Evolutionary conservation across 371 early-diverging fungal species (phyloP).

Genomic region (Blastocladiella emersonii): DNA sequence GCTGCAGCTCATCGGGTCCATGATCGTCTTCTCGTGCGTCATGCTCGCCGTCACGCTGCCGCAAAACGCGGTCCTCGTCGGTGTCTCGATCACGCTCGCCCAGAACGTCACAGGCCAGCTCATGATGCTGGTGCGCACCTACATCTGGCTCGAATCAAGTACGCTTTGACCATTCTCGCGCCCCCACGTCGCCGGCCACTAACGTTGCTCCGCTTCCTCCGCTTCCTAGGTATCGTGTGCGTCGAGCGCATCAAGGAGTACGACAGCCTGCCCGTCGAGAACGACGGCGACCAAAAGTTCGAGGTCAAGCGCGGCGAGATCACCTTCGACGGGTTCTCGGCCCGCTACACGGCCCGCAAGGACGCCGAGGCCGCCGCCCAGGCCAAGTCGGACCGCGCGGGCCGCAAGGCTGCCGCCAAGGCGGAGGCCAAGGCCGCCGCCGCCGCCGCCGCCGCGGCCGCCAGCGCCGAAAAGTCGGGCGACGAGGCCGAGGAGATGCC

Average conservation of each 20-base stretch:
- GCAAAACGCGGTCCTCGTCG: slow-evolving; percentile 13
- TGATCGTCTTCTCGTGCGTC: neutral
- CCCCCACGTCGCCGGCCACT: too few relatives aligned
- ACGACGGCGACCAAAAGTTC: slow-evolving; percentile 35
- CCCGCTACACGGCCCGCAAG: slow-evolving; percentile 47
- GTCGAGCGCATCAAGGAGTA: neutral
- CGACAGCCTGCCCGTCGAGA: slow-evolving; percentile 62
- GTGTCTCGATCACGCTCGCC: slow-evolving; percentile 73
- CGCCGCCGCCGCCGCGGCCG: slow-evolving; percentile 24
- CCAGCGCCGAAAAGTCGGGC: slow-evolving; percentile 33
- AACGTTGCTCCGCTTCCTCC: too few relatives aligned
- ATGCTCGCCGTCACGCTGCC: neutral
- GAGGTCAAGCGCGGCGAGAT: slow-evolving; percentile 38
- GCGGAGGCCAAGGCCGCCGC: slow-evolving; percentile 19
- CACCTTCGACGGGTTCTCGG: slow-evolving; percentile 45
- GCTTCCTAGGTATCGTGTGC: too few relatives aligned
- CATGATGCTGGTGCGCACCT: slow-evolving; percentile 71
- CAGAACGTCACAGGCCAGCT: slow-evolving; percentile 73
- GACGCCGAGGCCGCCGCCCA: slow-evolving; percentile 9
- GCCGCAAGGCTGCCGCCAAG: slow-evolving; percentile 35
- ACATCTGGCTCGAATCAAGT: slow-evolving; percentile 7
- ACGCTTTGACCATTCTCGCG: too few relatives aligned
- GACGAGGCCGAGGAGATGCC: slow-evolving; percentile 37
- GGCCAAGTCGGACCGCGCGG: slow-evolving; percentile 34
- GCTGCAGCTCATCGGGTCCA: slow-evolving; percentile 54